Percentiles rank a stretch among this genome's conserved stretches.
Conservation (phyloP, 2,329 filamentous ascomycete genomes). For the Cytospora schulzeri region DNA sequence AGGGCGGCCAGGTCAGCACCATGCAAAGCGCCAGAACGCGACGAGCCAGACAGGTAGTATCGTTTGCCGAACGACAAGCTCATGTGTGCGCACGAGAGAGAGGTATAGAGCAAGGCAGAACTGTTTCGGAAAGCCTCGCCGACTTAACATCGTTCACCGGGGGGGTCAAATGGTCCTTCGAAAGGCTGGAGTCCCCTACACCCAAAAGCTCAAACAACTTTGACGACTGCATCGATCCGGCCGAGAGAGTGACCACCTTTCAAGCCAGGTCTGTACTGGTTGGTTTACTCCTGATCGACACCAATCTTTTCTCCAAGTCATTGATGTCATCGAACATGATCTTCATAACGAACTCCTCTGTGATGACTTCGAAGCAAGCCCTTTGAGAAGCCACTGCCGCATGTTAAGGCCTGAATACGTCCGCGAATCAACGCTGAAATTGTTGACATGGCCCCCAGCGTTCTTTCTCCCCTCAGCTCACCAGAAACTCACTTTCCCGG, state of each 20-base stretch:
- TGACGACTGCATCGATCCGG: constrained; percentile 44
- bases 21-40: background rate
- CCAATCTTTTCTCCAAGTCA: background rate
- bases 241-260: constrained; percentile 47
- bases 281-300: background rate
- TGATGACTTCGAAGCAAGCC: constrained; percentile 1
- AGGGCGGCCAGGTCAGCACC: background rate
- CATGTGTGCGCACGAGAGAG: background rate
- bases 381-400: too few species aligned
- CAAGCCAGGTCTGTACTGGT: background rate
- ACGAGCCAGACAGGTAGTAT: background rate
- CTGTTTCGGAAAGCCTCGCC: constrained; percentile 48
- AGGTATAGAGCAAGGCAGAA: background rate
- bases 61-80: background rate
- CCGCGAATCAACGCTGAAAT: background rate
- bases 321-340: background rate
- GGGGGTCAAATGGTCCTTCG: too few species aligned
- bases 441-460: constrained; percentile 3
- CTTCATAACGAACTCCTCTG: background rate
- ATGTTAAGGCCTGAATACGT: too few species aligned
- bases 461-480: background rate
- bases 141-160: constrained; percentile 49
- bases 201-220: constrained; percentile 41
- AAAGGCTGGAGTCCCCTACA: constrained; percentile 44
- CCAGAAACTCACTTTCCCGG: background rate